Evolutionary conservation across 192 early-diverging fungal species (phyloP), one percentile per base, ranked within the genome.

Genomic region (Dissophora ornata): DNA sequence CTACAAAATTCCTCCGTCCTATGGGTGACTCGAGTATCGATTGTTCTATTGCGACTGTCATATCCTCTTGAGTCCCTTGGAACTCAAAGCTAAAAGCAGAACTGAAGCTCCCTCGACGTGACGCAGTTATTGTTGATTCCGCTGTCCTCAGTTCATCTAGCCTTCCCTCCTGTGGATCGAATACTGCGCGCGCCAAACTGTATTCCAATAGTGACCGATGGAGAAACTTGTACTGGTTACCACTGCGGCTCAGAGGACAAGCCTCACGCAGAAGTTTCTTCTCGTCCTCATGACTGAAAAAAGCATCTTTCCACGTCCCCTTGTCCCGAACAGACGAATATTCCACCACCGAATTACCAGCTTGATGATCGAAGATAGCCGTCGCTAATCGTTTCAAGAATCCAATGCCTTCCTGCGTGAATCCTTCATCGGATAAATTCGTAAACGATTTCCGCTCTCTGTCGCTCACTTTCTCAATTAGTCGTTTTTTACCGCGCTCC

Each of bases 321-420:
- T 25, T 6, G 34, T 66, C 63, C 9, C 24, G 11, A 4, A 7
- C 9, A 9, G 22, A 26, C 3, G 63, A 56, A 28, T 66, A 57
- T 6, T 26, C 9, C 8, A 68, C 47, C 22, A 58, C 52, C 15
- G 66, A 48, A 44, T 58, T 57, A 22, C 56, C 66, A 18, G 21
- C 26, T 24, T 68, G 66, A 34, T 68, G 38, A 22, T 58, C 40
- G 52, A 47, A 68, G 34, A 68, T 68, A 21, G 44, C 55, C 24
- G 33, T 51, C n/a, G 66, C 52, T 30, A 68, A 22, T 10, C 41
- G 42, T 29, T 57, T 68, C 19, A 68, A 21, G 28, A 48, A 68
- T 21, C 21, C n/a, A 33, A 58, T 58, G 16, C 56, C 56, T 18
- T 52, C 34, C 45, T 51, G 45, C 12, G 47, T 52, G 28, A 68